A percentile compares a stretch with the other conserved stretches of the same genome.
phyloP scores from a whole-genome alignment of 768 basidiomycete genomes.

The Artomyces pyxidatus region DNA sequence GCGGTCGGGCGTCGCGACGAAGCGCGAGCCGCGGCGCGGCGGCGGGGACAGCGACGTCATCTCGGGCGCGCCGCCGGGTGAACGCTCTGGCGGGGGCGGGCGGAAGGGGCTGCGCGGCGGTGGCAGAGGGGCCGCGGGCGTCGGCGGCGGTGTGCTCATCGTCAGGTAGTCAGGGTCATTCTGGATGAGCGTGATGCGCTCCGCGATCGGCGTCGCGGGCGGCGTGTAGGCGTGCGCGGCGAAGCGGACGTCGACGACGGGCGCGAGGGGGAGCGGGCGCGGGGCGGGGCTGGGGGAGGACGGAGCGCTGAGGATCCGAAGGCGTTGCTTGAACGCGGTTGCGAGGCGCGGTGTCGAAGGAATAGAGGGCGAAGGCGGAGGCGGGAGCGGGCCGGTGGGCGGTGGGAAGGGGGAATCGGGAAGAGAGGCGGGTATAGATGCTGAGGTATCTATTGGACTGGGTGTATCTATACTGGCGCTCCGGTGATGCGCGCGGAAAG shows the following conservation, averaged over 20 bases:
- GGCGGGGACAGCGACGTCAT: conserved; percentile 53
- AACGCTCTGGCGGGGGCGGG: conserved; percentile 22
- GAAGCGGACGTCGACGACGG: not conserved
- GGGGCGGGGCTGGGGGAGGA: conserved; percentile 22
- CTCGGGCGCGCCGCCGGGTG: conserved; percentile 25
- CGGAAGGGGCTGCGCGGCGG: conserved; percentile 20
- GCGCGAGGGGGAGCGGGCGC: conserved; percentile 19
- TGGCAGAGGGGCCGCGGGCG: conserved; percentile 15
- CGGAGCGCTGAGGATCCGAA: conserved; percentile 56
- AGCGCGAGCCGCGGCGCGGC: conserved; percentile 51
- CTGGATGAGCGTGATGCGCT: conserved; percentile 44
- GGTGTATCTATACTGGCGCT: conserved; percentile 19
- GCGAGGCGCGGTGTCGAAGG: conserved; percentile 11
- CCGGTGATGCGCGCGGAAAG: conserved; percentile 18
- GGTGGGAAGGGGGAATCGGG: conserved; percentile 31
- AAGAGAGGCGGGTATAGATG: conserved; percentile 38
- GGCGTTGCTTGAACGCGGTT: conserved; percentile 42
- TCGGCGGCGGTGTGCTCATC: conserved; percentile 37
- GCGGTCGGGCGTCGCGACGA: conserved; percentile 23
- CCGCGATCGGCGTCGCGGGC: conserved; percentile 51
- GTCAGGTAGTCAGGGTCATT: conserved; percentile 53
- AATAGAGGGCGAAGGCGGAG: conserved; percentile 16
- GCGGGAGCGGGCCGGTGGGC: conserved; percentile 37
- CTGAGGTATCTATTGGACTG: conserved; percentile 29
- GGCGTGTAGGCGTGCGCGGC: conserved; percentile 19